Percentiles rank a stretch among this genome's conserved stretches.
phyloP scores from a whole-genome alignment of 2,329 filamentous ascomycete genomes.

The Penicillium aurantiogriseum region DNA sequence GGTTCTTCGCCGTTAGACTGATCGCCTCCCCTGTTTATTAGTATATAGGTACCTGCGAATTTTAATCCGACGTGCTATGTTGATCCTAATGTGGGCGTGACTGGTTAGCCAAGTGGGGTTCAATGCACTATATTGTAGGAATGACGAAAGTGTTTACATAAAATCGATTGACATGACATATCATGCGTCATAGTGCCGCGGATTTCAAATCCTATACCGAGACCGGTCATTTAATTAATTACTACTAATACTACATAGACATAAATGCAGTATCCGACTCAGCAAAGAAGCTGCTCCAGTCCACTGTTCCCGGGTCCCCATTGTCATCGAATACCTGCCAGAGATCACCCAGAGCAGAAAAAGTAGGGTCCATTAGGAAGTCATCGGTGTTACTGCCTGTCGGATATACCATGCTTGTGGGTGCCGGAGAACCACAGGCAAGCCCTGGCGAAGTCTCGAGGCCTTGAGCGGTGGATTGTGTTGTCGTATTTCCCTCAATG shows the following conservation, averaged over 20 bases:
- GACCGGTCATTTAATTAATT: background rate
- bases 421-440: too few species aligned
- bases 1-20: background rate
- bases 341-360: slow-evolving; percentile 17
- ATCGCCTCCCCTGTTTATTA: slow-evolving; percentile 4
- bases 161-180: background rate
- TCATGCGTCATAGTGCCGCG: slow-evolving; percentile 4
- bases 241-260: slow-evolving; percentile 3
- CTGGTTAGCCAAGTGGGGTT: background rate
- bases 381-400: background rate
- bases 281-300: slow-evolving; percentile 21
- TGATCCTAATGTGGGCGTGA: slow-evolving; percentile 5
- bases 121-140: background rate
- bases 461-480: background rate
- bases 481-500: background rate
- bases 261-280: slow-evolving; percentile 20
- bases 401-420: background rate
- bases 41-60: slow-evolving; percentile 3
- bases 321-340: slow-evolving; percentile 24
- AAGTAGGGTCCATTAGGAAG: slow-evolving; percentile 5
- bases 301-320: slow-evolving; percentile 15
- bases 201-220: background rate
- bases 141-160: slow-evolving; percentile 7
- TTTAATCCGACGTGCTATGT: slow-evolving; percentile 6
- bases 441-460: too few species aligned